Base-by-base conservation (phyloP, 164 flowering plant species). In the Cinnamomum chago region DNA sequence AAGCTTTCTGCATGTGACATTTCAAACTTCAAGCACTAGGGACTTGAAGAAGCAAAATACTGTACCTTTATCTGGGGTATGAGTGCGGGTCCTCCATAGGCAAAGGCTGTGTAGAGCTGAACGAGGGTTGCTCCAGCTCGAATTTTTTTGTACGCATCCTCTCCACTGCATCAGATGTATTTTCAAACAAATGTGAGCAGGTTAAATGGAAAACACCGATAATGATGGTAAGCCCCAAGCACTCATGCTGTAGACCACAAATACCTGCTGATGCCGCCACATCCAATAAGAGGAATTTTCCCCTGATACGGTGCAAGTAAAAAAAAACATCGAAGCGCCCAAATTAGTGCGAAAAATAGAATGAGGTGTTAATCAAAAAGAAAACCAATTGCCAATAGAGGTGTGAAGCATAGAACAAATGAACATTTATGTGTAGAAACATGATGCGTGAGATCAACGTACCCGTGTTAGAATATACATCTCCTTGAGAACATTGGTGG, bases 261-360 rank as follows among this genome's bases (percentile, higher is more conserved):
- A 76, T 84, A 96, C 99, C 93, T 93, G 89, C 94, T 87, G 71
- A 96, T 70, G 65, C 99, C 99, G 22, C 98, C 99, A 77, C 98
- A 94, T 52, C 98, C 99, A 68, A 96, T 88, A 70, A 96, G 83
- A 74, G 98, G 92, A 69, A 96, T 86, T 83, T 81, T 90, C 64
- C 99, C 99, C 99, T 96, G 88, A 50, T 6, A 76, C 68, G 70
- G 23, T 27, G 70, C 3, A 51, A 66, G 25, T 25, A 52, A 80
- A 64, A 72, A 4, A 50, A 52, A 76, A 51, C 76, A 73, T 30
- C 14, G 71, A 62, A 60, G 13, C 65, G 50, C 25, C 17, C 66
- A 22, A 13, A 52, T 64, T 23, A 25, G 64, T 13, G 60, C 17
- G 12, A 15, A 73, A 35, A 71, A 70, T 27, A 70, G 30, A 58